Conservation (phyloP, 306 rosid species). For the Prunus dulcis region DNA sequence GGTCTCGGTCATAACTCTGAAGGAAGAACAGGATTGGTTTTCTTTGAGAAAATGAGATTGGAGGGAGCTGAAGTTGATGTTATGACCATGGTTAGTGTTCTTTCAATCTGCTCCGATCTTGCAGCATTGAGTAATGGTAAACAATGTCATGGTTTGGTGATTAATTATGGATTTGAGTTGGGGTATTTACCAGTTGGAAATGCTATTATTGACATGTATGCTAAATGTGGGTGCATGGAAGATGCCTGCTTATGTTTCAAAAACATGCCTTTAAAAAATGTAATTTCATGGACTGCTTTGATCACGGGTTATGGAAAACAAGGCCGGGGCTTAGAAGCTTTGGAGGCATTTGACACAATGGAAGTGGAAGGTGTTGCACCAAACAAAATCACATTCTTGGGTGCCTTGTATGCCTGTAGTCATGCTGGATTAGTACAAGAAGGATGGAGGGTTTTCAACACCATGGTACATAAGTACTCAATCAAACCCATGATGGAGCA, state of each 20-base stretch:
- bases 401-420: conserved; percentile 32
- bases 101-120: conserved; percentile 33
- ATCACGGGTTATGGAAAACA: conserved; percentile 24
- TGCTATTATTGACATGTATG: conserved; percentile 30
- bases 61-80: conserved; percentile 28
- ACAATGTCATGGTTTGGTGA: conserved; percentile 22
- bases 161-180: conserved; percentile 21
- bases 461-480: conserved; percentile 21
- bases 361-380: conserved; percentile 28
- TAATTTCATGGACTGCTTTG: conserved; percentile 36
- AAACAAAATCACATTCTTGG: conserved; percentile 31
- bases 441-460: conserved; percentile 27
- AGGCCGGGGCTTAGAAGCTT: conserved; percentile 29
- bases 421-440: conserved; percentile 35
- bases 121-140: conserved; percentile 18
- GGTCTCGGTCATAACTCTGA: conserved; percentile 21
- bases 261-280: conserved; percentile 20
- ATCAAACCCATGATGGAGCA: conserved; percentile 34
- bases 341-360: conserved; percentile 25
- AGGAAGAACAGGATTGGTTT: conserved; percentile 24
- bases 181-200: conserved; percentile 24
- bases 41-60: conserved; percentile 26
- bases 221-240: conserved; percentile 32
- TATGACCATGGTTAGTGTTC: conserved; percentile 31
- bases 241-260: conserved; percentile 23